phyloP scores from a whole-genome alignment of 2,329 filamentous ascomycete species.

The Aspergillus bombycis region DNA sequence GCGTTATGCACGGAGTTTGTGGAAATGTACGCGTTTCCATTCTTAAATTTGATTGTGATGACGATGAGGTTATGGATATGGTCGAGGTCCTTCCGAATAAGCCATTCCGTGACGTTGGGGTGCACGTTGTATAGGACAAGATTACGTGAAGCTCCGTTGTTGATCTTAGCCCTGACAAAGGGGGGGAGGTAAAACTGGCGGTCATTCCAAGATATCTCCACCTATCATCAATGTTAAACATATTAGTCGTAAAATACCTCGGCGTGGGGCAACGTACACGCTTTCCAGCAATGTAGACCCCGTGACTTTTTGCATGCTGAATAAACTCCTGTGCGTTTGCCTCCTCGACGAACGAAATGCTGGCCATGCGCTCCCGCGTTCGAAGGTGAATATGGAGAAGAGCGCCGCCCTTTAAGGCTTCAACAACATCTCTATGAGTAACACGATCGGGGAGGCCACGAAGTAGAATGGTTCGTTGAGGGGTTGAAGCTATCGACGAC shows the following conservation, averaged over 20 bases:
- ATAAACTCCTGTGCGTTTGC: slow-evolving; percentile 67
- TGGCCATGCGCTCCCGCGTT: slow-evolving; percentile 60
- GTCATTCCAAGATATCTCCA: slow-evolving; percentile 70
- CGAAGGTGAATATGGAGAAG: slow-evolving; percentile 71
- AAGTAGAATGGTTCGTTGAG: slow-evolving; percentile 55
- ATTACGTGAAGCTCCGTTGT: slow-evolving; percentile 71
- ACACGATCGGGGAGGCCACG: slow-evolving; percentile 63
- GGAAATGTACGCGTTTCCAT: slow-evolving; percentile 66
- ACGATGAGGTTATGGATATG: slow-evolving; percentile 81
- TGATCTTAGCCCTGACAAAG: slow-evolving; percentile 67
- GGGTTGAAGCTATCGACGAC: slow-evolving; percentile 17
- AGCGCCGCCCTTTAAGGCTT: slow-evolving; percentile 69
- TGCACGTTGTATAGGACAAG: slow-evolving; percentile 67
- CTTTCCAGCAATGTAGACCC: slow-evolving; percentile 70
- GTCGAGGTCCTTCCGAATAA: slow-evolving; percentile 72
- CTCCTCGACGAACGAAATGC: slow-evolving; percentile 70
- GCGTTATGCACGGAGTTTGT: slow-evolving; percentile 79
- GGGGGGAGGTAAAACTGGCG: slow-evolving; percentile 68
- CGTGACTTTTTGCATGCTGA: slow-evolving; percentile 64
- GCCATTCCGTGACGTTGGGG: slow-evolving; percentile 62
- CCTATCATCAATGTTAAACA: slow-evolving; percentile 46
- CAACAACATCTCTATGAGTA: slow-evolving; percentile 67
- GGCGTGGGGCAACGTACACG: slow-evolving; percentile 54
- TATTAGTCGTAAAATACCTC: not conserved
- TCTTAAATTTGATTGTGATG: slow-evolving; percentile 63